Percentiles rank a stretch among this genome's conserved stretches.
Evolutionary conservation across 1,284 basidiomycete genomes (phyloP).

Genomic region (Irpex sp.): DNA sequence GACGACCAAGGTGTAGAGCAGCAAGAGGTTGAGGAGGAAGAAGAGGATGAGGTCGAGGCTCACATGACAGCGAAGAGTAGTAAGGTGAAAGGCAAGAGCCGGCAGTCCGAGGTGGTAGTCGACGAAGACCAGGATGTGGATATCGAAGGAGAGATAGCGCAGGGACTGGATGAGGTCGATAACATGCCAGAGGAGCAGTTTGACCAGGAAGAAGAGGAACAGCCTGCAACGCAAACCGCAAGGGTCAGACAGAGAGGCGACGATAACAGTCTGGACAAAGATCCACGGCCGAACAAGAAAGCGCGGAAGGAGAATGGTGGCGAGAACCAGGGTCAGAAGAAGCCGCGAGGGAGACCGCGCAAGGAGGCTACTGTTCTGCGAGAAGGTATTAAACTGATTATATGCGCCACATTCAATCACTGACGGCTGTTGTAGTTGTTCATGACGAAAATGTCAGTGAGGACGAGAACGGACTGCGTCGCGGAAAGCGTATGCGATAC

Average conservation of each 20-base stretch:
- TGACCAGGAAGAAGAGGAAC: conserved; percentile 18
- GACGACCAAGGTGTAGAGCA: conserved; percentile 17
- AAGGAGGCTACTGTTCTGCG: conserved; percentile 21
- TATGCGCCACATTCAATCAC: neutral
- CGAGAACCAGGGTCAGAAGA: conserved; percentile 13
- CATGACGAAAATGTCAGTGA: conserved; percentile 21
- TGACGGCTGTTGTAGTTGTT: conserved; percentile 7
- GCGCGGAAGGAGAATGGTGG: conserved; percentile 21
- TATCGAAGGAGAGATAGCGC: conserved; percentile 3
- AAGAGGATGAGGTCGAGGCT: conserved; percentile 15
- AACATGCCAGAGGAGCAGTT: conserved; percentile 15
- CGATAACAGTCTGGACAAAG: conserved; percentile 19
- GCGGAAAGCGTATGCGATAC: conserved; percentile 70
- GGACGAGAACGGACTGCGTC: conserved; percentile 56
- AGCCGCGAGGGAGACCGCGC: conserved; percentile 20
- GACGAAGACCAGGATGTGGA: conserved; percentile 1
- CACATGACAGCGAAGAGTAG: conserved; percentile 5
- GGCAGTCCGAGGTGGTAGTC: neutral
- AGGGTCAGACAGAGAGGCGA: conserved; percentile 8
- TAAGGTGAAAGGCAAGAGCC: neutral
- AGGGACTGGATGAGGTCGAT: conserved; percentile 9
- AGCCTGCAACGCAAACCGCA: neutral
- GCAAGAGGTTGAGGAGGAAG: conserved; percentile 28
- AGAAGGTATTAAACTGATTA: conserved; percentile 20
- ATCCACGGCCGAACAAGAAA: conserved; percentile 21